Conservation (phyloP, 2,329 filamentous ascomycete species). For the Dothideomycetes sp. region DNA sequence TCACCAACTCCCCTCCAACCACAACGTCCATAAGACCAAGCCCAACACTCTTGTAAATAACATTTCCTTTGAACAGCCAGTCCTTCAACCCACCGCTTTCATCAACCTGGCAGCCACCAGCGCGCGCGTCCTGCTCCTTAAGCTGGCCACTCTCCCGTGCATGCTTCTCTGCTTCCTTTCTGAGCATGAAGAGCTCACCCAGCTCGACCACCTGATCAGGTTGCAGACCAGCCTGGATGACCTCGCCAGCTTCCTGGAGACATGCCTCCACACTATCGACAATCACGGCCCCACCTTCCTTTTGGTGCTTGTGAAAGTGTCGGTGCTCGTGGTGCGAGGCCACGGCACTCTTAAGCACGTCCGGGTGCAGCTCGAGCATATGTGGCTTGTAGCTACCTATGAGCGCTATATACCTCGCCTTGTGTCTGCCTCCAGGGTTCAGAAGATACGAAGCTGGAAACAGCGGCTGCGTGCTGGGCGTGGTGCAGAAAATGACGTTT, state of each 20-base stretch:
- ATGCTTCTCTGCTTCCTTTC: conserved; percentile 36
- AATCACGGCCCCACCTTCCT: conserved; percentile 48
- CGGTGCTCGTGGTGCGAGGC: conserved; percentile 37
- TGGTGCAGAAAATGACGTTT: conserved; percentile 83
- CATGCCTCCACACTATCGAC: conserved; percentile 66
- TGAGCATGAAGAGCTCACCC: conserved; percentile 65
- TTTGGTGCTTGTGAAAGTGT: conserved; percentile 55
- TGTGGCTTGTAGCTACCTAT: conserved; percentile 59
- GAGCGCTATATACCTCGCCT: conserved; percentile 60
- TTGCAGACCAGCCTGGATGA: conserved; percentile 64
- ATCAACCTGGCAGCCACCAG: conserved; percentile 18
- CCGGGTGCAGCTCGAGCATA: conserved; percentile 76
- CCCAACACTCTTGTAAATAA: conserved; percentile 61
- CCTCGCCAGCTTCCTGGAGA: conserved; percentile 73
- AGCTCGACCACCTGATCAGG: conserved; percentile 75
- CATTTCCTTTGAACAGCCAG: conserved; percentile 53
- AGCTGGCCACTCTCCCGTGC: conserved; percentile 11
- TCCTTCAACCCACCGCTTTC: conserved; percentile 35
- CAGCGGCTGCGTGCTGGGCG: conserved; percentile 60
- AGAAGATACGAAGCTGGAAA: conserved; percentile 68
- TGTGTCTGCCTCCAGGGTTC: conserved; percentile 55
- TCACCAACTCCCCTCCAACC: conserved; percentile 47
- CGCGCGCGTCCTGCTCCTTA: conserved; percentile 13
- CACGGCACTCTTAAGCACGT: conserved; percentile 57
- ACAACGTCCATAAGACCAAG: conserved; percentile 59